Conservation (phyloP, 2,329 filamentous ascomycete species). For the Claviceps monticola region DNA sequence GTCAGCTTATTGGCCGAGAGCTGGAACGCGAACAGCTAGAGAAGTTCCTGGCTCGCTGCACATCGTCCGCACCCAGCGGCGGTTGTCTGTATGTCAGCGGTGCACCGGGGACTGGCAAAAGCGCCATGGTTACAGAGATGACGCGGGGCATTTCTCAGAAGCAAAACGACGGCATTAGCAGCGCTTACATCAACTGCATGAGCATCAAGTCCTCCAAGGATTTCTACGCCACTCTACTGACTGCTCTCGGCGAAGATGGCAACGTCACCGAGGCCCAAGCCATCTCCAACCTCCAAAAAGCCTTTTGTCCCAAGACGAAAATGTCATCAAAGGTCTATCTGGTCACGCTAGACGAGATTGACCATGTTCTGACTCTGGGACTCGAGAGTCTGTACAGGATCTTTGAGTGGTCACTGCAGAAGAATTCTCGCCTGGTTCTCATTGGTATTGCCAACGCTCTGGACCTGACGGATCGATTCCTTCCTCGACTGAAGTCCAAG, state of each 20-base stretch:
- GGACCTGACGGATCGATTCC: conserved; percentile 86
- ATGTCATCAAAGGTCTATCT: conserved; percentile 49
- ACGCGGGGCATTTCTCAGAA: conserved; percentile 41
- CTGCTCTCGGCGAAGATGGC: conserved; percentile 47
- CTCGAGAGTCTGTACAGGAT: conserved; percentile 79
- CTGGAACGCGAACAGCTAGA: conserved; percentile 50
- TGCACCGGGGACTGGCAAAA: conserved; percentile 92
- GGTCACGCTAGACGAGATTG: conserved; percentile 89
- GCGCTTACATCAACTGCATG: conserved; percentile 89
- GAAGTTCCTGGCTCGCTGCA: conserved; percentile 52
- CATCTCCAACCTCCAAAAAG: conserved; percentile 49
- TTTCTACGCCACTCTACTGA: conserved; percentile 66
- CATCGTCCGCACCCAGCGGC: conserved; percentile 49
- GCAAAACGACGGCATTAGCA: conserved; percentile 38
- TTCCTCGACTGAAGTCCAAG: conserved; percentile 83
- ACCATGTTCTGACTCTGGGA: conserved; percentile 81
- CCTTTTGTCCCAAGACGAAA: conserved; percentile 54
- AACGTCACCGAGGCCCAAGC: conserved; percentile 53
- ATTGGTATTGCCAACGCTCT: conserved; percentile 93
- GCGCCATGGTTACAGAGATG: conserved; percentile 77
- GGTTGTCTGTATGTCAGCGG: conserved; percentile 93
- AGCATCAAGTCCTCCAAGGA: conserved; percentile 82
- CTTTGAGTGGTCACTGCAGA: conserved; percentile 91
- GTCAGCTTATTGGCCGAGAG: conserved; percentile 66
- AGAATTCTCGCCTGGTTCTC: conserved; percentile 64